A percentile compares a stretch with the other conserved stretches of the same genome.
These are phyloP conservation scores for Aspergillus sp. DNA, from an alignment of 2,329 filamentous ascomycete species.

Conservation along the genomic window DNA sequence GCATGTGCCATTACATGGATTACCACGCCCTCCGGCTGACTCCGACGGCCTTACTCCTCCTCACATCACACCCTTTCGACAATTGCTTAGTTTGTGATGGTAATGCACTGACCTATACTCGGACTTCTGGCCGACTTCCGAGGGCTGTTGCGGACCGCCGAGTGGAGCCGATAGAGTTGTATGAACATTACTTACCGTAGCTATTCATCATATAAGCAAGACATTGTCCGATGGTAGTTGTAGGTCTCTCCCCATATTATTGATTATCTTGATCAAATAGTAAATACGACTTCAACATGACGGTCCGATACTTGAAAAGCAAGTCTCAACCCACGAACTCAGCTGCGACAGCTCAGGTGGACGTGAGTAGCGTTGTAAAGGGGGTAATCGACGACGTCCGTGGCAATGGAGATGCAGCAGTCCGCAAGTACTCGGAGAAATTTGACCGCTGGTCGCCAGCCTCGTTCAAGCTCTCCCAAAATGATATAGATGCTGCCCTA, in stretches of 20 bases:
- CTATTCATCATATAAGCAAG: not conserved
- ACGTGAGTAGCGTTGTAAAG: slow-evolving; percentile 48
- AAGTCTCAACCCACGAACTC: not conserved
- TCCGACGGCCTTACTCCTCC: no score
- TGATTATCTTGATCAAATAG: not conserved
- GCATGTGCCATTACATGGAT: no score
- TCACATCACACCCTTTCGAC: not conserved
- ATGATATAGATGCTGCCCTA: slow-evolving; percentile 51
- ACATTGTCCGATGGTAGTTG: no score
- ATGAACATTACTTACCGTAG: not conserved
- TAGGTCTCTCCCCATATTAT: not conserved
- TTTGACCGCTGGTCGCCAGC: slow-evolving; percentile 58
- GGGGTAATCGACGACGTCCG: slow-evolving; percentile 53
- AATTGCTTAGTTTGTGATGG: no score
- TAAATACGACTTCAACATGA: not conserved
- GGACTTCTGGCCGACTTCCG: not conserved
- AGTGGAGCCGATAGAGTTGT: not conserved
- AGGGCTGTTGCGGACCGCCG: not conserved
- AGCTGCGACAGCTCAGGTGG: not conserved
- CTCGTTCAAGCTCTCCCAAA: slow-evolving; percentile 51
- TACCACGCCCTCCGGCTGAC: no score
- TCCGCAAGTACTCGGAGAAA: slow-evolving; percentile 53
- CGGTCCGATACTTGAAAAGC: slow-evolving; percentile 10
- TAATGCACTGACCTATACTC: not conserved
- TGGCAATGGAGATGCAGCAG: slow-evolving; percentile 51